phyloP scores from a whole-genome alignment of 1,284 basidiomycete species.

The Apiotrichum domesticum region DNA sequence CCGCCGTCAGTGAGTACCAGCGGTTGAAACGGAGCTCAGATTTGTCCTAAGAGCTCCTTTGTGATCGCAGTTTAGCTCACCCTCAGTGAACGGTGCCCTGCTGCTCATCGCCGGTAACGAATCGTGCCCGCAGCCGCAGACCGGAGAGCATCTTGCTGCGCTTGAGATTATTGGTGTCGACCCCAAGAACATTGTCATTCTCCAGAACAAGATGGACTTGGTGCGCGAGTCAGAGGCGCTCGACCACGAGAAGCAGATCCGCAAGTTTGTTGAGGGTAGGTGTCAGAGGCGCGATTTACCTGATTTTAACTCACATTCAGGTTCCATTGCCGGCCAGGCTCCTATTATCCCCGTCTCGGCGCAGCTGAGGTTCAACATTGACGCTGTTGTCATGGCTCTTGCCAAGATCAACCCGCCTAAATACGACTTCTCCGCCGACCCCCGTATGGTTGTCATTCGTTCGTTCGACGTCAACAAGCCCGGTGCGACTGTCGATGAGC shows the following conservation, averaged over 20 bases:
- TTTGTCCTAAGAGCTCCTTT: no score
- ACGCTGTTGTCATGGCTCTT: conserved; percentile 99
- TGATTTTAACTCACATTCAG: conserved; percentile 46
- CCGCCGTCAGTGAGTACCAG: conserved; percentile 67
- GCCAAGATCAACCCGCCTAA: conserved; percentile 90
- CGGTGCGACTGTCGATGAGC: conserved; percentile 90
- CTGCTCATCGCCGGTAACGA: conserved; percentile 95
- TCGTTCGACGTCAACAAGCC: conserved; percentile 99
- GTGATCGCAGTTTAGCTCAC: conserved; percentile 2
- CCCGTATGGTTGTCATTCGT: conserved; percentile 93
- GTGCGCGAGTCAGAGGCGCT: conserved; percentile 86
- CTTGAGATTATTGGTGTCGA: conserved; percentile 97
- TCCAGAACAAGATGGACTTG: conserved; percentile 96
- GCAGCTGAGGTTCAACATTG: conserved; percentile 98
- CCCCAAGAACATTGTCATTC: conserved; percentile 86
- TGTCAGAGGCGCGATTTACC: not conserved
- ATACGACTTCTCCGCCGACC: conserved; percentile 86
- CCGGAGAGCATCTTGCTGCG: conserved; percentile 94
- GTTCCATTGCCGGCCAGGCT: conserved; percentile 91
- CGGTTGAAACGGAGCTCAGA: not conserved
- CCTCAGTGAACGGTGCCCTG: conserved; percentile 82
- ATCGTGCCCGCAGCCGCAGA: conserved; percentile 97
- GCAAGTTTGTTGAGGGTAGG: conserved; percentile 83
- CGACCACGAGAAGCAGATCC: conserved; percentile 88
- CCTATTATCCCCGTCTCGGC: conserved; percentile 98